phyloP scores from a whole-genome alignment of 1,284 basidiomycete genomes.

The Marasmius sp. region DNA sequence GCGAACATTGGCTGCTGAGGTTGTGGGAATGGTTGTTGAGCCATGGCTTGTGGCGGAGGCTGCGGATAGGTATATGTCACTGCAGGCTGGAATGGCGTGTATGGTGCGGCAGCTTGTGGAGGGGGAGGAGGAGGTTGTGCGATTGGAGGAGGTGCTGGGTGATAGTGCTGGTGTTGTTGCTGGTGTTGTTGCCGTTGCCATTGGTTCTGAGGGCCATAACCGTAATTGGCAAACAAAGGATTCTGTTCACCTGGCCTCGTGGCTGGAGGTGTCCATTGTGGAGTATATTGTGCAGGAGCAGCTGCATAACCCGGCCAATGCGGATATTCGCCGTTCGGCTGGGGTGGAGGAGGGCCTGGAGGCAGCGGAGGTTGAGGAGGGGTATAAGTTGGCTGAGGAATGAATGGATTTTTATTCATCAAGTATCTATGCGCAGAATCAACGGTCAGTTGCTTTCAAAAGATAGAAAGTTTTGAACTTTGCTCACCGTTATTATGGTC shows the following conservation, averaged over 20 bases:
- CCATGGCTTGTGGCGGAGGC: conserved; percentile 62
- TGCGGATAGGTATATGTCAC: conserved; percentile 61
- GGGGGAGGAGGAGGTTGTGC: conserved; percentile 48
- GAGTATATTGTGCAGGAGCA: conserved; percentile 49
- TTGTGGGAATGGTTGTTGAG: conserved; percentile 33
- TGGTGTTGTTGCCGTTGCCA: conserved; percentile 68
- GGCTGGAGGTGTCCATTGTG: conserved; percentile 63
- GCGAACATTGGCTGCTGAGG: conserved; percentile 27
- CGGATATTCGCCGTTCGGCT: conserved; percentile 55
- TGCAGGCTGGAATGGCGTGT: conserved; percentile 77
- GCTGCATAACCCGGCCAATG: conserved; percentile 37
- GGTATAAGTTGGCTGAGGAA: conserved; percentile 64
- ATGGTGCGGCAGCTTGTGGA: conserved; percentile 49
- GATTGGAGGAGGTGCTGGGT: conserved; percentile 51
- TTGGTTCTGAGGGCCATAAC: conserved; percentile 65
- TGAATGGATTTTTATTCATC: conserved; percentile 83
- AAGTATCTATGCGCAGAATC: not conserved
- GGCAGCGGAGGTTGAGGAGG: conserved; percentile 74
- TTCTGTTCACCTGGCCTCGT: conserved; percentile 70
- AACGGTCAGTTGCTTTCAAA: not conserved
- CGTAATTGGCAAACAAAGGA: conserved; percentile 81
- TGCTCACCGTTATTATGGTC: not conserved
- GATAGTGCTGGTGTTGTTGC: conserved; percentile 59
- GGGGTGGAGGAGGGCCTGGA: conserved; percentile 73
- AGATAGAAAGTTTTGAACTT: not conserved